Base-by-base conservation (phyloP, 1,284 basidiomycete species). In the Fomitopsis palustris region DNA sequence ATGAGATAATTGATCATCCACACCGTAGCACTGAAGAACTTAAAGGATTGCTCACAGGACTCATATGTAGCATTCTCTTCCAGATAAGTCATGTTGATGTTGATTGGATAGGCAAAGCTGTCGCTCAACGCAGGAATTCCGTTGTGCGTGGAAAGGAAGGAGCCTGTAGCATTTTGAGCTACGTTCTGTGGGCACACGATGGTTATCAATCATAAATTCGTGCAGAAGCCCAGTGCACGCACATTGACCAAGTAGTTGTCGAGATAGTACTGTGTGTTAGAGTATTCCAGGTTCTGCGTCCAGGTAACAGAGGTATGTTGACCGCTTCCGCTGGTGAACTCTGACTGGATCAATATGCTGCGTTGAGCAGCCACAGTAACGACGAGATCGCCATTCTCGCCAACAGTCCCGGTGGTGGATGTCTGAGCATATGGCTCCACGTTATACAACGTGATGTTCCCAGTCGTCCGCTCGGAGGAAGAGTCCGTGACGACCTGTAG, bases 401-500 rank as follows among this genome's bases (percentile, higher is more conserved):
- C 67, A 4, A 75, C 70, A 57, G 62, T 77, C 10, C 82, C 86
- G 2, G 77, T 77, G 3, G 77, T 81, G 16, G 70, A 75, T 6
- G 85, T 77, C 43, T 70, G 59, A 1, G 88, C 84, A 65, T 85
- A 90, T 1, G 80, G 79, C 23, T 81, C 71, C 21, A 75, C 88
- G 19, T 80, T 71, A 64, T 89, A 87, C 7, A 68, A 64, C 0
- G 80, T 86, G 56, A 92, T 88, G 42, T 76, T 78, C 41, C 90
- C 90, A 1, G 83, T 89, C 1, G 90, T 91, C 3, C 77, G 86
- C 63, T 77, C 72, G 3, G 77, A 73, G 29, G 87, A 88, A 10
- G 81, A 70, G 68, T 90, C 88, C 0, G 84, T 83, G 59, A 87
- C 70, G 45, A 91, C 84, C 70, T 90, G 88, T 4, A 93, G 77